Base-by-base conservation (phyloP, 2,329 filamentous ascomycete species). In the Pseudopyrenochaeta lycopersici region DNA sequence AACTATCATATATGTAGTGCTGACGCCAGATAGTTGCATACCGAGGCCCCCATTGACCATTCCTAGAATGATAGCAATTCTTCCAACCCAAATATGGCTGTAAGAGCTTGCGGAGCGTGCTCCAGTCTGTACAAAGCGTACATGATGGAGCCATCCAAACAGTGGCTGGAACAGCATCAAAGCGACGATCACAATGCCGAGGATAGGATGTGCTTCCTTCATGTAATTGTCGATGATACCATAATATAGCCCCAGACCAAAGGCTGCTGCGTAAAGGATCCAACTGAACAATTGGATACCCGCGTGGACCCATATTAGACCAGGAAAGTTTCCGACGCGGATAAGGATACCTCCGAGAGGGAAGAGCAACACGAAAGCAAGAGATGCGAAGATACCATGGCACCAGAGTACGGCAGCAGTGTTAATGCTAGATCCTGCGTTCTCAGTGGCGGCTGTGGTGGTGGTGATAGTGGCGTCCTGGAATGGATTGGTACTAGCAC, bases 41-140 rank as follows among this genome's bases (percentile, higher is more conserved):
- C 83, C 83, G 2, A 85, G 68, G 1, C 82, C 83, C 18, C 80
- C 83, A 64, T 85, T 85, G 64, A 85, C 75, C 47, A 84, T 80
- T 1, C 80, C 83, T 3, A 85, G 67, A 1, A 78, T 69, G 27
- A 85, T 80, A 29, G 80, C 71, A 18, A 74, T 59, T 2, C 83
- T 74, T 15, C 83, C 83, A 23, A 82, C 68, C 83, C 83, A 85
- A n/a, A 84, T 73, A 58, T 85, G 83, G 1, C 71, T 67, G 52
- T 80, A 76, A 1, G 79, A 80, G 54, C 76, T 78, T 12, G 76
- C 56, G 3, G 76, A 78, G 35, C 80, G 78, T 6, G 68, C 65
- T 9, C 75, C 74, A 4, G 75, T 77, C 52, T 76, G 78, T 46
- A 78, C 75, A 68, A 79, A 85, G 44, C 78, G 68, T 7, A 70